Base-by-base conservation (phyloP, 345 rosid species). In the Chamaenerion angustifolium region DNA sequence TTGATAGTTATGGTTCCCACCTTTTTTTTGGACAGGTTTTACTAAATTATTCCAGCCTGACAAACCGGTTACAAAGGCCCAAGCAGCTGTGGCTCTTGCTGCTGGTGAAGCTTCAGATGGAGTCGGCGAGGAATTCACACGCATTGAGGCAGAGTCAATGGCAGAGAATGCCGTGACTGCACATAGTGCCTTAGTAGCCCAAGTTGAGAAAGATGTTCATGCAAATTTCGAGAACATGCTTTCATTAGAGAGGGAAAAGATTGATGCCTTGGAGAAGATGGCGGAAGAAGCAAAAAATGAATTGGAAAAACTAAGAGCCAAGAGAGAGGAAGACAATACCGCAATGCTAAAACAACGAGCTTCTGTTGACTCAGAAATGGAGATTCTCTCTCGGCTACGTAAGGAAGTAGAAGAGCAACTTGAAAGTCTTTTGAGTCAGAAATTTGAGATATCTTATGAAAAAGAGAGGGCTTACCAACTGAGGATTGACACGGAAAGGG, bases 51-150 rank as follows among this genome's bases (percentile, higher is more conserved):
- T 86, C 76, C 96, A 81, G 71, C 98, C 98, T 10, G 62, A 65
- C 60, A 90, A 86, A 71, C 94, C 98, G 13, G 95, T 86, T 55
- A 92, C 96, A 58, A 92, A 92, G 61, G 89, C 95, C 51, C 98
- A 92, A 75, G 79, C 88, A 44, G 96, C 96, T n/a, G 70, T 75
- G 45, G 89, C 98, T 61, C 84, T 92, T 61, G 83, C 93, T 11
- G 74, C 63, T 45, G 89, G 96, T 31, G 96, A 92, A 65, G 86
- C 82, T 65, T 68, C 83, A 45, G 96, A 83, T 4, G 18, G 68
- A 46, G 95, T 86, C 18, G 70, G 73, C 25, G 96, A 92, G 73
- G 96, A 92, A 68, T 78, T 92, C 58, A 81, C 93, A 45, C 96
- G 89, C 41, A 80, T 83, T 16, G 93, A 83, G 72, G 96, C 98